These are phyloP conservation scores for Aspergillus luchuensis DNA, from an alignment of 2,329 filamentous ascomycete species.

Conservation along the genomic window DNA sequence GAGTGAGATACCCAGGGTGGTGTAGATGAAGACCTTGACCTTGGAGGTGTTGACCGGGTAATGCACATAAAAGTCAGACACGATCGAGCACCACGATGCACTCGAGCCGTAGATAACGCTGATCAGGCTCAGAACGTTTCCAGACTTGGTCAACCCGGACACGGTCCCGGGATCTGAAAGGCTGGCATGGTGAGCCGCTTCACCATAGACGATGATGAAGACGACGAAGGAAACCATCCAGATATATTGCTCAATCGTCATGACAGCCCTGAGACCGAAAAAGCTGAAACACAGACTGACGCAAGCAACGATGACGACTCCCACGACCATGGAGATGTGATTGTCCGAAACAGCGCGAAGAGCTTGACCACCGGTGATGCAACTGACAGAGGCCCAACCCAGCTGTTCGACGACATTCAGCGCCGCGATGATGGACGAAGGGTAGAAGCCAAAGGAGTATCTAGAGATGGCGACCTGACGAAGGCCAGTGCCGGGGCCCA, in stretches of 20 bases:
- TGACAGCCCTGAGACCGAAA: slow-evolving; percentile 31
- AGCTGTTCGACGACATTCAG: slow-evolving; percentile 38
- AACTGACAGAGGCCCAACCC: slow-evolving; percentile 31
- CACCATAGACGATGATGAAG: slow-evolving; percentile 54
- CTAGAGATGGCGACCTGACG: slow-evolving; percentile 55
- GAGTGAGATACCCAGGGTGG: slow-evolving; percentile 50
- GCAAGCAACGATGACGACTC: slow-evolving; percentile 34
- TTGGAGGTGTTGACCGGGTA: slow-evolving; percentile 51
- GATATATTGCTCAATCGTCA: slow-evolving; percentile 34
- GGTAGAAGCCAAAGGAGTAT: slow-evolving; percentile 56
- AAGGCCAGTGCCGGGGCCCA: slow-evolving; percentile 54
- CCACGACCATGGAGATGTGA: slow-evolving; percentile 26
- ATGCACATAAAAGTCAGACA: slow-evolving; percentile 51
- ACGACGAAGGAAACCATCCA: slow-evolving; percentile 34
- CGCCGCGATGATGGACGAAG: slow-evolving; percentile 52
- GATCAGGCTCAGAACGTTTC: slow-evolving; percentile 47
- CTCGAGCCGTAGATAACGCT: slow-evolving; percentile 53
- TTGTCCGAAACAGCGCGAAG: slow-evolving; percentile 35
- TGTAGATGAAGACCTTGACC: slow-evolving; percentile 53
- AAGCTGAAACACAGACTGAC: slow-evolving; percentile 30
- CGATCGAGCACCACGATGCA: slow-evolving; percentile 53
- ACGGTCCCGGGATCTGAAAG: slow-evolving; percentile 38
- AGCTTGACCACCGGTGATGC: slow-evolving; percentile 33
- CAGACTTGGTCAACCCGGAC: slow-evolving; percentile 42
- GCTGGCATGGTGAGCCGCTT: slow-evolving; percentile 48